Conservation (phyloP, 2,329 filamentous ascomycete genomes). For the Fusarium irregulare region DNA sequence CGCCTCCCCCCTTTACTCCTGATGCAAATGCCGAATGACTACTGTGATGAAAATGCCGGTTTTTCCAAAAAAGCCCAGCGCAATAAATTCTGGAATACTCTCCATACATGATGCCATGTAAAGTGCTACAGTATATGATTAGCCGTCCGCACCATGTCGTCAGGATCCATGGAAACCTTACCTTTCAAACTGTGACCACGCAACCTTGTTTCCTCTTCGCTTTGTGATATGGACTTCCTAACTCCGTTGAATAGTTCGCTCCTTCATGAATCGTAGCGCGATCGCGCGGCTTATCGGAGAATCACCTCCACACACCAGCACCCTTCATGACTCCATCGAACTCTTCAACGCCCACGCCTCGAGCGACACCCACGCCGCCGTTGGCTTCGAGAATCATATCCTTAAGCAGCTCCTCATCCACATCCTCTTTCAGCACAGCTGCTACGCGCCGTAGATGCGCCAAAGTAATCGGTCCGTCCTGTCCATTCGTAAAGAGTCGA, state of each 20-base stretch:
- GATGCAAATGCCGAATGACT: not conserved
- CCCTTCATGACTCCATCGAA: conserved; percentile 88
- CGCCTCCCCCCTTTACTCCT: not conserved
- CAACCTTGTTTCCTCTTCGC: not conserved
- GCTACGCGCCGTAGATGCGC: conserved; percentile 83
- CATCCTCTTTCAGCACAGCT: conserved; percentile 82
- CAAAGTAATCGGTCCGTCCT: conserved; percentile 75
- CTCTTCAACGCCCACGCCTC: conserved; percentile 80
- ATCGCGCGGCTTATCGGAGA: not conserved
- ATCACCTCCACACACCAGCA: conserved; percentile 83
- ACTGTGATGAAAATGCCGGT: not conserved
- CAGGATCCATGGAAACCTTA: not conserved
- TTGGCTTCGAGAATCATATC: conserved; percentile 98
- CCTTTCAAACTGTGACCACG: conserved; percentile 2
- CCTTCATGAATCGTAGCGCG: conserved; percentile 33
- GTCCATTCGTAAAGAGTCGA: conserved; percentile 75
- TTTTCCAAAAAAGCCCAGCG: not conserved
- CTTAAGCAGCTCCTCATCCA: conserved; percentile 83
- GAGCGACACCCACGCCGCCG: conserved; percentile 76
- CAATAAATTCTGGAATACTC: not conserved
- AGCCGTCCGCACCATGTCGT: not conserved
- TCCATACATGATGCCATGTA: not conserved
- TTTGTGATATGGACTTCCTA: conserved; percentile 6
- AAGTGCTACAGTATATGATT: not conserved
- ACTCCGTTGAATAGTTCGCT: conserved; percentile 26